phyloP scores from a whole-genome alignment of 352 stramenopile genomes.

The Pythium aristosporum region DNA sequence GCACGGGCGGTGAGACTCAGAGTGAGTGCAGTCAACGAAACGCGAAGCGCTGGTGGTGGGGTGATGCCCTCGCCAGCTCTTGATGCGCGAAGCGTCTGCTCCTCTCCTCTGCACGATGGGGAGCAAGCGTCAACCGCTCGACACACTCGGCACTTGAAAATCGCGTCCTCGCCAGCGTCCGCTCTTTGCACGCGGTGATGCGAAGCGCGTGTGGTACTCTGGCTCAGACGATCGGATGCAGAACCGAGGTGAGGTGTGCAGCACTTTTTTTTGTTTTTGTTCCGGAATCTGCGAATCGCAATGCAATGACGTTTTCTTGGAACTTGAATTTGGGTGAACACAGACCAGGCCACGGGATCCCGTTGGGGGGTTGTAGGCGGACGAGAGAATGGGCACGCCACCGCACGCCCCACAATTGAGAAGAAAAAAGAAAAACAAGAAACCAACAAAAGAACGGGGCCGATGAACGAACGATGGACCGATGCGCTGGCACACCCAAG shows the following conservation, averaged over 20 bases:
- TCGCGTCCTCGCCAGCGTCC: constrained; percentile 12
- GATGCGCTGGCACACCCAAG: background rate
- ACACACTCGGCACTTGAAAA: constrained; percentile 5
- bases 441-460: background rate
- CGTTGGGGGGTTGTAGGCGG: constrained; percentile 16
- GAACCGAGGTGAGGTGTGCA: no score
- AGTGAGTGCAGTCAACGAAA: constrained; percentile 20
- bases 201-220: constrained; percentile 20
- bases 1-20: constrained; percentile 14
- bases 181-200: constrained; percentile 25
- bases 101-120: constrained; percentile 2
- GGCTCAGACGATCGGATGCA: background rate
- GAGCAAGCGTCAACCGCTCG: constrained; percentile 11
- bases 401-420: background rate
- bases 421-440: constrained; percentile 2
- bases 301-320: constrained; percentile 7
- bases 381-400: constrained; percentile 16
- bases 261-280: background rate
- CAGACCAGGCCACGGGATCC: constrained; percentile 16
- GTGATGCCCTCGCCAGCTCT: constrained; percentile 18
- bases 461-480: background rate
- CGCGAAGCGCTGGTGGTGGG: background rate
- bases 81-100: constrained; percentile 20
- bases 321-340: constrained; percentile 22
- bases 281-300: constrained; percentile 4